phyloP scores from a whole-genome alignment of 73 alveolate species.

The Symbiodinium pilosum region DNA sequence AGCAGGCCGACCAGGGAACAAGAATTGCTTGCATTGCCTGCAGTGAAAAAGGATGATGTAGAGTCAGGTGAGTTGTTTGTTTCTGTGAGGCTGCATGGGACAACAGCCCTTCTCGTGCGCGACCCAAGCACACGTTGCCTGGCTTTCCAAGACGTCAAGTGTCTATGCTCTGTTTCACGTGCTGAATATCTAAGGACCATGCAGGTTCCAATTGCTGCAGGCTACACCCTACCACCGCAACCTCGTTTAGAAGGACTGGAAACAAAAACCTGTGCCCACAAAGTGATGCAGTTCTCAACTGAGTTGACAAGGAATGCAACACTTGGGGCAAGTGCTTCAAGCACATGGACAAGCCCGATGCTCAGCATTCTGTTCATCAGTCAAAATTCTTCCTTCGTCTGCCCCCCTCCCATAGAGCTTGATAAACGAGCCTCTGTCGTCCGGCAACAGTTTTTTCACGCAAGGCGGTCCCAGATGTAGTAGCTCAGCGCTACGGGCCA shows the following conservation, averaged over 20 bases:
- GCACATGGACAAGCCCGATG: constrained; percentile 76
- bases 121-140: background rate
- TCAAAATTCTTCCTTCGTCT: too few relatives aligned
- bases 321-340: constrained; percentile 54
- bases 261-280: background rate
- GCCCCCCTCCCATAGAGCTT: too few relatives aligned
- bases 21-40: too few relatives aligned
- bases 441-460: too few relatives aligned
- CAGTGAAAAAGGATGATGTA: too few relatives aligned
- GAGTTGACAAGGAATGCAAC: constrained; percentile 46
- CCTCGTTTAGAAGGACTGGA: constrained; percentile 55
- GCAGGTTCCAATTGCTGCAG: constrained; percentile 70
- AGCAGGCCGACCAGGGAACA: background rate
- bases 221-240: constrained; percentile 58
- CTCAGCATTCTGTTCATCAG: too few relatives aligned
- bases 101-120: background rate
- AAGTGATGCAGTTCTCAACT: too few relatives aligned
- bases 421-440: too few relatives aligned
- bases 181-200: constrained; percentile 47
- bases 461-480: constrained; percentile 63
- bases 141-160: too few relatives aligned
- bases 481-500: constrained; percentile 79
- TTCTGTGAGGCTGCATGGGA: background rate
- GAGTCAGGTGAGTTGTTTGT: too few relatives aligned
- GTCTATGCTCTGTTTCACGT: too few relatives aligned